Conservation (phyloP, 2,329 filamentous ascomycete species). For the Fusarium buxicola region DNA sequence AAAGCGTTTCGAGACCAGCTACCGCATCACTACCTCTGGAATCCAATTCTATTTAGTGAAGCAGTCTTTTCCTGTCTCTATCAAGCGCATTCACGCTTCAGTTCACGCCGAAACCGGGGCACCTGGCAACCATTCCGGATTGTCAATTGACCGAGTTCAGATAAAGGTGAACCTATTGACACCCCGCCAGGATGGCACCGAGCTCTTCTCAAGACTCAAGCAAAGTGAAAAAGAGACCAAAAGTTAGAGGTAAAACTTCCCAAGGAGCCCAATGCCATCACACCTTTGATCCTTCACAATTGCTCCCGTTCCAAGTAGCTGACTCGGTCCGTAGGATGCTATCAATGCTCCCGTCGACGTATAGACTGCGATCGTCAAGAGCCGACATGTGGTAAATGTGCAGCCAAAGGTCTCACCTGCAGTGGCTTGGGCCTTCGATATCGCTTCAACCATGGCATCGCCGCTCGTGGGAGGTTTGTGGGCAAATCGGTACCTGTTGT, state of each 20-base stretch:
- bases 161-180: background rate
- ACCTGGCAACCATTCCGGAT: background rate
- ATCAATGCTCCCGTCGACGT: constrained; percentile 40
- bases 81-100: background rate
- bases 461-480: constrained; percentile 37
- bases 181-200: constrained; percentile 5
- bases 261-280: no score
- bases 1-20: background rate
- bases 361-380: constrained; percentile 42
- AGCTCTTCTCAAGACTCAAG: constrained; percentile 6
- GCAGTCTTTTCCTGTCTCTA: background rate
- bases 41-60: background rate
- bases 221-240: constrained; percentile 29
- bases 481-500: constrained; percentile 32
- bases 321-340: constrained; percentile 26
- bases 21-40: background rate
- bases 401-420: constrained; percentile 34
- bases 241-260: constrained; percentile 25
- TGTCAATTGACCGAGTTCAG: background rate
- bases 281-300: no score
- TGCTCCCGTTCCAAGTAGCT: background rate
- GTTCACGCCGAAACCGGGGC: background rate
- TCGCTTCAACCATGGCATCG: constrained; percentile 41
- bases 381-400: constrained; percentile 38
- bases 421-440: constrained; percentile 38